Conservation (phyloP, 345 rosid species). For the Eucalyptus erythrocorys region DNA sequence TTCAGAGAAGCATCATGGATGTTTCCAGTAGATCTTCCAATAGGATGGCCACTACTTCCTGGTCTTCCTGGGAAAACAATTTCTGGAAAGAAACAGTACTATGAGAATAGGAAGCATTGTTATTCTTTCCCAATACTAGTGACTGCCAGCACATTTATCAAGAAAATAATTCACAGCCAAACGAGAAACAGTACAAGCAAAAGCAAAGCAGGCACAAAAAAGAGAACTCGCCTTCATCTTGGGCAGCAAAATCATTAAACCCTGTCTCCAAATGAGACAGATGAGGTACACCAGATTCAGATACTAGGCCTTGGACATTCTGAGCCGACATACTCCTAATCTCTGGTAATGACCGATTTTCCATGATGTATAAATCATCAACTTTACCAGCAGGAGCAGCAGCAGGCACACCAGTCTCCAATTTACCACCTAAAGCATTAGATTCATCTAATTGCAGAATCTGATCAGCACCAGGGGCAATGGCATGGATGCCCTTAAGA, state of each 20-base stretch:
- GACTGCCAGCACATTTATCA: neutral
- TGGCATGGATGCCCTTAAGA: conserved; percentile 17
- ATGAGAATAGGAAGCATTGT: neutral
- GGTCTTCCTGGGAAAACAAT: conserved; percentile 58
- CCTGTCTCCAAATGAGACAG: conserved; percentile 18
- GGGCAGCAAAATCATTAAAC: conserved; percentile 27
- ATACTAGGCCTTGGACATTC: conserved; percentile 14
- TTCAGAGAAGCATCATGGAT: neutral
- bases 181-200: neutral
- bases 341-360: conserved; percentile 5
- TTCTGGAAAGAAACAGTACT: conserved; percentile 15
- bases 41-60: conserved; percentile 20
- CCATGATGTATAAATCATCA: conserved; percentile 14
- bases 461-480: conserved; percentile 1
- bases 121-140: neutral
- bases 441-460: conserved; percentile 22
- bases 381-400: conserved; percentile 14
- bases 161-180: neutral
- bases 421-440: conserved; percentile 17
- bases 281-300: conserved; percentile 29
- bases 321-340: conserved; percentile 16
- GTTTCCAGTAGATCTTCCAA: conserved; percentile 13
- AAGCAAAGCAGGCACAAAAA: neutral
- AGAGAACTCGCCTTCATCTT: conserved; percentile 37
- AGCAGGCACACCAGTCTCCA: conserved; percentile 18